Evolutionary conservation across 768 basidiomycete species (phyloP), one percentile per base, ranked within the genome.

Genomic region (Serpula lacrymans): DNA sequence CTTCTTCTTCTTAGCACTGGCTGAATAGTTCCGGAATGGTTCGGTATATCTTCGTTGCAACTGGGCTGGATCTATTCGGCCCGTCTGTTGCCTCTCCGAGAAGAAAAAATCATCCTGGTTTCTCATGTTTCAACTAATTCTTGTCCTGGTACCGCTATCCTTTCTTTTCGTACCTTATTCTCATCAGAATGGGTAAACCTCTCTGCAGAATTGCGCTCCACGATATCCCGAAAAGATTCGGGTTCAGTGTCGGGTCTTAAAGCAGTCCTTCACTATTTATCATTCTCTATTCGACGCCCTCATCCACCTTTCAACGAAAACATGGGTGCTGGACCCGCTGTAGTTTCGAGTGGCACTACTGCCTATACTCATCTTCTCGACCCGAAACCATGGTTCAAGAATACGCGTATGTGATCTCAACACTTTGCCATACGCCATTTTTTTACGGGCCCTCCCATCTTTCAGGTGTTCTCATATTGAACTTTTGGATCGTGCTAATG

Each of bases 331-430:
- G 78, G 77, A 58, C 67, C 73, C 47, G 72, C 67, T 41, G 65
- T 64, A 37, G 61, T 54, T 41, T 41, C 28, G 13, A 32, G 63
- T 35, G 46, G 49, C 11, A n/a, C 25, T 24, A 64, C 66, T 35
- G 71, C 67, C 29, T 78, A 74, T 47, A 57, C 58, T 23, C 74
- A 78, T 46, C 69, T 82, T 42, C 47, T 83, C 44, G 74, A 84
- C 58, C 77, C 80, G 14, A 74, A 62, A 49, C 69, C 78, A 54
- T 86, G 82, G 82, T 80, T 80, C 63, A 84, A 79, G 68, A 84
- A 85, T 65, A 73, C 58, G 57, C 70, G 81, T 79, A 54, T 13
- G 68, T 51, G 11, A 5, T 23, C n/a, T n/a, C n/a, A n/a, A n/a
- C 39, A 24, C 27, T 18, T 42, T 33, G 16, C 10, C 12, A 4